A percentile compares a stretch with the other conserved stretches of the same genome.
Conservation (phyloP, 2,329 filamentous ascomycete species). For the Aspergillus caelatus region DNA sequence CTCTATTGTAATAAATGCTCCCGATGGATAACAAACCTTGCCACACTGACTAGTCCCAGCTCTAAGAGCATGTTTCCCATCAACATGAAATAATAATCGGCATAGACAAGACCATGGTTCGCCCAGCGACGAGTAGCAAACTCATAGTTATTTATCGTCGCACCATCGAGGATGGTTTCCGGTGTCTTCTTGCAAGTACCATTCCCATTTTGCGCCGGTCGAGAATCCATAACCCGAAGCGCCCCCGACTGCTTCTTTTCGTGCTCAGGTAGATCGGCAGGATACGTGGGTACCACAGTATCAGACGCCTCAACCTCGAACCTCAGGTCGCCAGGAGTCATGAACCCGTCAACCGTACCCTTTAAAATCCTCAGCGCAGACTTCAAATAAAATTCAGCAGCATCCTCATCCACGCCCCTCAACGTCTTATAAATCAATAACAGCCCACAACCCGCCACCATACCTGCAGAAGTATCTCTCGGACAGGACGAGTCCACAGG, state of each 20-base stretch:
- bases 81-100: conserved; percentile 46
- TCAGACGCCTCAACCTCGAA: conserved; percentile 6
- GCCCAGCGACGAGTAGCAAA: conserved; percentile 43
- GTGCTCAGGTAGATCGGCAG: background rate
- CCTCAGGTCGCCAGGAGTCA: conserved; percentile 3
- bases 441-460: conserved; percentile 47
- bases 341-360: conserved; percentile 12
- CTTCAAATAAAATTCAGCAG: conserved; percentile 6
- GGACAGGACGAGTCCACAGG: conserved; percentile 31
- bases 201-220: background rate
- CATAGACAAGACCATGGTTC: conserved; percentile 48
- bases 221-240: conserved; percentile 7
- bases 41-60: conserved; percentile 14
- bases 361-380: conserved; percentile 13
- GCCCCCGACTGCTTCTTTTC: conserved; percentile 2
- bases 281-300: background rate
- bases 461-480: conserved; percentile 46
- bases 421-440: conserved; percentile 42
- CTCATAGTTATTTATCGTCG: conserved; percentile 47
- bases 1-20: background rate
- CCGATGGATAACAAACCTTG: background rate
- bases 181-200: background rate
- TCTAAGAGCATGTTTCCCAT: conserved; percentile 47
- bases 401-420: background rate
- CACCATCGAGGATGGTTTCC: conserved; percentile 51